Base-by-base conservation (phyloP, 495 filamentous ascomycete genomes). In the Usnea hakonensis region DNA sequence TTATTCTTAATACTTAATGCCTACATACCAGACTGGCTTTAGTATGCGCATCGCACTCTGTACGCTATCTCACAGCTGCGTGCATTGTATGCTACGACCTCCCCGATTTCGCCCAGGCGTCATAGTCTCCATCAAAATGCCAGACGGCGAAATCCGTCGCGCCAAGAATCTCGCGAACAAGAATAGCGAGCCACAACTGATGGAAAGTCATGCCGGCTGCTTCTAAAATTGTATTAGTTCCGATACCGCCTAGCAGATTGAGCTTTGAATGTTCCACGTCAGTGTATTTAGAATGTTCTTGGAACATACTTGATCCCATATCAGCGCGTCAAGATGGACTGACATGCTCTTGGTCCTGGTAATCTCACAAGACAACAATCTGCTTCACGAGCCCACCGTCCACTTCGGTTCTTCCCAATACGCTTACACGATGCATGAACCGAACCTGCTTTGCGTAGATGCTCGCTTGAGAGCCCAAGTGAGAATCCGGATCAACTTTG, bases 401-500 rank as follows among this genome's bases (percentile, higher is more conserved):
- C 75, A 90, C 26, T 83, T 83, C 71, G 85, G 88, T 66, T 90
- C 87, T 65, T 77, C 90, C 5, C 84, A 91, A 64, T 86, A 90
- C 63, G 79, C 79, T 2, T 89, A 84, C 64, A 74, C 76, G n/a
- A 58, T 73, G 4, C 71, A 81, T 62, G 58, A 58, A 2, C 70
- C 76, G 13, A 69, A 65, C 21, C 72, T 90, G 23, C 71, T 88
- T 21, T 85, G 84, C 3, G 53, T 70, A 23, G 73, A 79, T 43
- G 78, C 82, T 2, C 90, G 85, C 62, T 74, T 79, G 55, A 76
- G 81, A 58, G 86, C 86, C 3, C 69, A 81, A 52, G 79, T 77
- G 44, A 70, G 85, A 36, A 81, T 90, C 62, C 91, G 87, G 85
- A 85, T 83, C 44, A 83, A 90, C 63, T 89, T 84, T 64, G 77